Evolutionary conservation across 352 stramenopile genomes (phyloP), one percentile per base, ranked within the genome.

Genomic region (Phytophthora hybrid): DNA sequence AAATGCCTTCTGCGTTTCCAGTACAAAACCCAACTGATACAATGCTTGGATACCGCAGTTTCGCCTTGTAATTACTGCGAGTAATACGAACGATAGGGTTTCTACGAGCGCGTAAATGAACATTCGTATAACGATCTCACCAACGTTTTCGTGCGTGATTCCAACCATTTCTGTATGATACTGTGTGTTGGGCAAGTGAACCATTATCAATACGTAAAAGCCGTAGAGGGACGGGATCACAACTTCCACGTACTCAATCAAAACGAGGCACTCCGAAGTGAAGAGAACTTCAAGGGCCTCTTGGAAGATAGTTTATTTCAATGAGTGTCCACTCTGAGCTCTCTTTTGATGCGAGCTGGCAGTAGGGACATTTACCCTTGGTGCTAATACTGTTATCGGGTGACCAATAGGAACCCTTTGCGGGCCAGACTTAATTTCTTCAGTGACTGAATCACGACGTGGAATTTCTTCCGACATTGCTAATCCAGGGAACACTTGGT

Each of bases 231-330:
- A 31, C 0, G 76, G 76, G n/a, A 80, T 21, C 13, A 51, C 57
- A 51, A 80, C 58, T 21, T 83, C 76, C 19, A 69, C 31, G 56
- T 78, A 80, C 59, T 83, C 76, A 8, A 76, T 53, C 1, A 83
- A 66, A 31, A 73, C 44, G 51, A 76, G 31, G 57, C 75, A 83
- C 49, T 83, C 69, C n/a, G 63, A 61, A 14, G 71, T 61, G 59
- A 74, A 83, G 2, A 70, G 44, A 1, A 72, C 37, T 59, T 77
- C 46, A 21, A 58, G 44, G 14, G n/a, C 14, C 8, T 70, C 54
- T 21, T 52, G 63, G 3, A 63, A 53, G 13, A 21, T n/a, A 34
- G 11, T 46, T 18, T 46, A 11, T 18, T 46, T 46, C 37, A 46
- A 14, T 18, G 37, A 46, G 10, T 31, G 26, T 31, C 26, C 26